A percentile compares a stretch with the other conserved stretches of the same genome.
Evolutionary conservation across 2,329 filamentous ascomycete species (phyloP).

Genomic region (Chaetomiaceae sp.): DNA sequence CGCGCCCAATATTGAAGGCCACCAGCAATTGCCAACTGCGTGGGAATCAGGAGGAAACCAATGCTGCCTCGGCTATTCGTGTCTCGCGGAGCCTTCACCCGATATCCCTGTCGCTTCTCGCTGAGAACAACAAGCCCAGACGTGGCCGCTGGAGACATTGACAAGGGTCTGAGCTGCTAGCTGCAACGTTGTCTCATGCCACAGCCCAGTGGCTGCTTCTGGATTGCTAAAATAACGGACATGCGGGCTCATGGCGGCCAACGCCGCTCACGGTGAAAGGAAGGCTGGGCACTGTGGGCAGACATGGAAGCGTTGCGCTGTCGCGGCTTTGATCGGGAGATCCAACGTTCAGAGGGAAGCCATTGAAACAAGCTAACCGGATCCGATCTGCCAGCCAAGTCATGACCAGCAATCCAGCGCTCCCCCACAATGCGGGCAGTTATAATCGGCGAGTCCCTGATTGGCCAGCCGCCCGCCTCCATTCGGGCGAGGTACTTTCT

Average conservation of each 20-base stretch:
- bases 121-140: neutral
- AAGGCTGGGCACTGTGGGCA: neutral
- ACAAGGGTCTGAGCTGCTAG: neutral
- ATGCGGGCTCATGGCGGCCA: neutral
- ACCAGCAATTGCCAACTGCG: slow-evolving; percentile 3
- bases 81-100: slow-evolving; percentile 15
- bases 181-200: neutral
- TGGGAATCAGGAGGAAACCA: slow-evolving; percentile 3
- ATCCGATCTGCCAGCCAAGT: slow-evolving; percentile 22
- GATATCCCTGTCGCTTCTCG: slow-evolving; percentile 11
- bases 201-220: too few relatives aligned
- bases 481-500: slow-evolving; percentile 28
- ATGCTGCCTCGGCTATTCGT: slow-evolving; percentile 22
- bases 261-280: too few relatives aligned
- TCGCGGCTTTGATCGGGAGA: slow-evolving; percentile 18
- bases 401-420: slow-evolving; percentile 20
- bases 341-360: slow-evolving; percentile 10
- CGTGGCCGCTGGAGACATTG: neutral
- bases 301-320: slow-evolving; percentile 9
- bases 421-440: slow-evolving; percentile 25
- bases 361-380: slow-evolving; percentile 24
- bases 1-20: neutral
- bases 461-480: slow-evolving; percentile 24
- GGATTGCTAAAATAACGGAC: neutral
- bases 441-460: slow-evolving; percentile 24